These are phyloP conservation scores for Alternaria triticimaculans DNA, from an alignment of 2,329 filamentous ascomycete genomes.

Conservation along the genomic window DNA sequence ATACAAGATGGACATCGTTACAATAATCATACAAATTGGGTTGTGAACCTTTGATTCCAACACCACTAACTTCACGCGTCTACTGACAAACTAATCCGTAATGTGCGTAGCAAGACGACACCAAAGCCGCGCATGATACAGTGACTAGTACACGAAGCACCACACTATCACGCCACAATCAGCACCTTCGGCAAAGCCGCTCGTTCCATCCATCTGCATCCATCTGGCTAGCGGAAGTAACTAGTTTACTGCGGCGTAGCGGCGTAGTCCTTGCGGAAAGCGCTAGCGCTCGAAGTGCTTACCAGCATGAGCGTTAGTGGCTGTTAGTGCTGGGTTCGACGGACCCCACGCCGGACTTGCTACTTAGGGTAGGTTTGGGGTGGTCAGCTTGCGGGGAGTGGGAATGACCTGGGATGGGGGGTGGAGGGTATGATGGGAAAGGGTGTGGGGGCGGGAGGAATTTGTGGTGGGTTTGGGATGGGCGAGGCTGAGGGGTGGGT, in stretches of 20 bases:
- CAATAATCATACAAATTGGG: background rate
- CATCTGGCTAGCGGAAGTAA: background rate
- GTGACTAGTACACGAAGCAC: background rate
- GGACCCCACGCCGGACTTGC: background rate
- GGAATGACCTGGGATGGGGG: background rate
- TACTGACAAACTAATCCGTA: background rate
- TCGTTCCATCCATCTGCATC: background rate
- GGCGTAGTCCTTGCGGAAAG: background rate
- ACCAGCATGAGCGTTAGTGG: slow-evolving; percentile 1
- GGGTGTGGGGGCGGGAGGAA: background rate
- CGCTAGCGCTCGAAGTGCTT: background rate
- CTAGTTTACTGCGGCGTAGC: background rate
- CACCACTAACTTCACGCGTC: background rate
- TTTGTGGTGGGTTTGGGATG: background rate
- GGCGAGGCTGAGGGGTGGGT: background rate
- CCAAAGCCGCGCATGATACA: background rate
- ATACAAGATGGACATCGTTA: background rate
- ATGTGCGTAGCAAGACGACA: background rate
- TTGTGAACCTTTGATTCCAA: background rate
- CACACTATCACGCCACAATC: background rate
- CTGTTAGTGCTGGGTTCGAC: slow-evolving; percentile 2
- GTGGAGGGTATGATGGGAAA: background rate
- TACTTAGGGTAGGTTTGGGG: background rate
- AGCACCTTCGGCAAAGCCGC: background rate
- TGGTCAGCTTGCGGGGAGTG: background rate